phyloP scores from a whole-genome alignment of 208 protist genomes.

The Sergeia podlipaevii region DNA sequence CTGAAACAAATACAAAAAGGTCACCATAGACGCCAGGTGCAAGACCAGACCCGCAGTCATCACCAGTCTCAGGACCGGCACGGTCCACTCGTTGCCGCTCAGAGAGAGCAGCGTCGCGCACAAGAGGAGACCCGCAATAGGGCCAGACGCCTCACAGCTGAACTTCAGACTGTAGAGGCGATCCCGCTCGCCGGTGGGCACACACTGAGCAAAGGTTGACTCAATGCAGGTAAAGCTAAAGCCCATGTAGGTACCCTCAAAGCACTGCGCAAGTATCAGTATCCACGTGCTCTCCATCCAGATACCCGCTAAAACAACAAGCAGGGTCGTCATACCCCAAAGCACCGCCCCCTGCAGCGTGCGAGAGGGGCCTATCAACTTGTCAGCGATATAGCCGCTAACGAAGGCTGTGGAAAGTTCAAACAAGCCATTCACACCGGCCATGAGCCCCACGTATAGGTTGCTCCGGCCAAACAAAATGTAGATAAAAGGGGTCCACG shows the following conservation, averaged over 20 bases:
- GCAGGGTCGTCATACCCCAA: conserved; percentile 39
- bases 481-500: conserved; percentile 66
- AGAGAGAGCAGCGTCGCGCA: conserved; percentile 43
- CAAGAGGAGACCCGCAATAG: conserved; percentile 43
- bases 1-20: conserved; percentile 39
- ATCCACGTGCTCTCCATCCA: conserved; percentile 27
- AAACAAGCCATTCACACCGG: conserved; percentile 53
- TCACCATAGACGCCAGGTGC: conserved; percentile 47
- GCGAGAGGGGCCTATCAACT: conserved; percentile 41
- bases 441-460: conserved; percentile 54
- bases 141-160: conserved; percentile 47
- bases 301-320: conserved; percentile 26
- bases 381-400: conserved; percentile 52
- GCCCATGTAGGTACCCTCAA: conserved; percentile 64
- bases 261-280: conserved; percentile 44
- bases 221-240: conserved; percentile 62
- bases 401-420: conserved; percentile 42
- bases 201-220: conserved; percentile 66
- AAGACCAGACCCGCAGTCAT: conserved; percentile 45
- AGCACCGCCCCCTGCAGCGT: conserved; percentile 45
- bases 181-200: conserved; percentile 51
- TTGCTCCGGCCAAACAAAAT: conserved; percentile 48
- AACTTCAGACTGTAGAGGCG: conserved; percentile 71
- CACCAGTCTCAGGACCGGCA: conserved; percentile 39
- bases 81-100: conserved; percentile 45